phyloP scores from a whole-genome alignment of 495 filamentous ascomycete species.

The Penicillium parvum region DNA sequence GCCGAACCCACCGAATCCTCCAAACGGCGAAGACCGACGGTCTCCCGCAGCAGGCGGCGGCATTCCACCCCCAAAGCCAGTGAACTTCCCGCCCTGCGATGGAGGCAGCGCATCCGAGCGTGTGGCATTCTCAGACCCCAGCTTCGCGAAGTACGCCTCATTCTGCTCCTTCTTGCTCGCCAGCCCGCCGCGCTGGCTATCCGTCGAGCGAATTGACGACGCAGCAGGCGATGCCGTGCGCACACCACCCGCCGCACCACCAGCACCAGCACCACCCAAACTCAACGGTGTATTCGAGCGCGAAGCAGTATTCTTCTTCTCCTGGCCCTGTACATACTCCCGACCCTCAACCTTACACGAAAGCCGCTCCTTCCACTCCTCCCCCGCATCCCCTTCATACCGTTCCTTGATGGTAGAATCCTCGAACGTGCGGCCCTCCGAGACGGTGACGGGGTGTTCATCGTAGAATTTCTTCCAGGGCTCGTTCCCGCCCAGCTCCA shows the following conservation, averaged over 20 bases:
- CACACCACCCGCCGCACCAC: slow-evolving; percentile 17
- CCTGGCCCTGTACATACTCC: slow-evolving; percentile 69
- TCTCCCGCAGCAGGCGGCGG: slow-evolving; percentile 29
- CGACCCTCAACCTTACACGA: slow-evolving; percentile 77
- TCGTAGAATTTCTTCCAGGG: slow-evolving; percentile 84
- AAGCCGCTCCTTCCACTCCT: slow-evolving; percentile 93
- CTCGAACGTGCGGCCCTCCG: slow-evolving; percentile 60
- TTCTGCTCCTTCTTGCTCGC: slow-evolving; percentile 58
- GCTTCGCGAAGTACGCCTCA: slow-evolving; percentile 83
- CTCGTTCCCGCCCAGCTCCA: slow-evolving; percentile 82
- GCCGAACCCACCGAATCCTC: slow-evolving; percentile 20
- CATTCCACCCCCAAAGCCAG: slow-evolving; percentile 78
- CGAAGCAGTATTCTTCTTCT: slow-evolving; percentile 35
- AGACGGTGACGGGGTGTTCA: slow-evolving; percentile 58
- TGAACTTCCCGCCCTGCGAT: slow-evolving; percentile 86
- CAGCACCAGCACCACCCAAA: slow-evolving; percentile 9
- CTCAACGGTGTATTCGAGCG: slow-evolving; percentile 34
- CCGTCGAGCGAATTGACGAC: slow-evolving; percentile 18
- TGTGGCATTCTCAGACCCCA: slow-evolving; percentile 76
- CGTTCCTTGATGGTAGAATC: slow-evolving; percentile 72
- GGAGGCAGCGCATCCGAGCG: slow-evolving; percentile 71
- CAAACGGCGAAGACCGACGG: slow-evolving; percentile 23
- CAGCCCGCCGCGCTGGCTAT: slow-evolving; percentile 20
- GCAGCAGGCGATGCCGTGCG: slow-evolving; percentile 30
- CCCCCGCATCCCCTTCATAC: slow-evolving; percentile 81